Conservation (phyloP, 1,284 basidiomycete species). For the Omphalotus olearius region DNA sequence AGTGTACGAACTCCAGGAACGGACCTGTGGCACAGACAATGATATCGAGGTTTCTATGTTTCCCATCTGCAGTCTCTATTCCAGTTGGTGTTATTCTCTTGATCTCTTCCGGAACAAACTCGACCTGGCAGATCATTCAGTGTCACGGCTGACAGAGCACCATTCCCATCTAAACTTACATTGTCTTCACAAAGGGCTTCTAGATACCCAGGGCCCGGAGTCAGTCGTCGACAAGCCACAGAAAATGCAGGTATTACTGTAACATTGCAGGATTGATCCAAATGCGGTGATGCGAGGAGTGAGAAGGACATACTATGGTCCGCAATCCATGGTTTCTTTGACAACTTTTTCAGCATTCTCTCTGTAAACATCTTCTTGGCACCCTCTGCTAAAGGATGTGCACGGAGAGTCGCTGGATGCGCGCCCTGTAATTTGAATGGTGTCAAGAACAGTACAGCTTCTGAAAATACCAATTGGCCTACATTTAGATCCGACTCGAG, state of each 20-base stretch:
- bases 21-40: constrained; percentile 56
- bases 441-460: background rate
- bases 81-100: constrained; percentile 47
- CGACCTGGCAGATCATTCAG: constrained; percentile 34
- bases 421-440: constrained; percentile 30
- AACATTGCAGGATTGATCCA: background rate
- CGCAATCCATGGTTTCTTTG: constrained; percentile 55
- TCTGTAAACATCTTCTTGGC: constrained; percentile 37
- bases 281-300: background rate
- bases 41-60: constrained; percentile 49
- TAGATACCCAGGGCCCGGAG: constrained; percentile 63
- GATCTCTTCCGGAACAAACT: constrained; percentile 49
- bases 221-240: constrained; percentile 54
- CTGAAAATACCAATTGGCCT: constrained; percentile 14
- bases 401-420: constrained; percentile 41
- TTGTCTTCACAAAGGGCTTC: constrained; percentile 60
- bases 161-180: constrained; percentile 27
- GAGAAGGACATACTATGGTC: constrained; percentile 39
- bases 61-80: constrained; percentile 52
- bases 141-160: background rate
- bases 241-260: constrained; percentile 57
- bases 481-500: constrained; percentile 55
- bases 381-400: constrained; percentile 36
- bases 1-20: too few relatives aligned
- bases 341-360: constrained; percentile 48